Evolutionary conservation across 2,329 filamentous ascomycete species (phyloP).

Genomic region (Coniella vitis): DNA sequence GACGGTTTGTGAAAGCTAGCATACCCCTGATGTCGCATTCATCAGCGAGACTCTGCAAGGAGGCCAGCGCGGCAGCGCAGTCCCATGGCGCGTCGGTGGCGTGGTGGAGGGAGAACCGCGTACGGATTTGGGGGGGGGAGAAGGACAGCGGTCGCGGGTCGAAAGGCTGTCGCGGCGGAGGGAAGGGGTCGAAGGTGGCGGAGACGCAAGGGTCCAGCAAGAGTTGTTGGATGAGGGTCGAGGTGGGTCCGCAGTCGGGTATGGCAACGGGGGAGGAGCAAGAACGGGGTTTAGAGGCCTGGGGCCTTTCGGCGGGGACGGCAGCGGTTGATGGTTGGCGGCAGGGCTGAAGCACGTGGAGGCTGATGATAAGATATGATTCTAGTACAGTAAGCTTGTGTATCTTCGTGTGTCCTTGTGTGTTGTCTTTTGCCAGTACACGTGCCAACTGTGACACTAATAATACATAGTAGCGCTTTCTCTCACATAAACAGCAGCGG

Average conservation of each 20-base stretch:
- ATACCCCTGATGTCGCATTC: constrained; percentile 25
- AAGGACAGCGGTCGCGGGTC: constrained; percentile 23
- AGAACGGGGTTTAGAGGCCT: constrained; percentile 12
- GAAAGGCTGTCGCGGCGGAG: constrained; percentile 38
- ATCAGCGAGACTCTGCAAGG: constrained; percentile 44
- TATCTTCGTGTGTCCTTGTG: neutral
- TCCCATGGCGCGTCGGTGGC: constrained; percentile 10
- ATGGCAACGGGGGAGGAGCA: constrained; percentile 8
- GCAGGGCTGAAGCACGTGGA: constrained; percentile 11
- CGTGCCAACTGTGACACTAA: no score
- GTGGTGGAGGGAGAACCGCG: constrained; percentile 1
- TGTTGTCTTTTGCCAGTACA: neutral
- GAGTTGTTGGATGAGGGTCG: constrained; percentile 22
- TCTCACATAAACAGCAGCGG: no score
- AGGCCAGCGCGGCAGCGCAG: constrained; percentile 33
- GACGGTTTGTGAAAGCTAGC: neutral
- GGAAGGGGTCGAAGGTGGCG: constrained; percentile 50
- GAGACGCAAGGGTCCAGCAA: constrained; percentile 43
- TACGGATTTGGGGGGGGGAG: neutral
- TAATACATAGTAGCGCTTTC: no score
- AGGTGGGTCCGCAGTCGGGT: constrained; percentile 14
- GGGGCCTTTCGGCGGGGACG: constrained; percentile 7
- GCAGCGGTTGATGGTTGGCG: constrained; percentile 2
- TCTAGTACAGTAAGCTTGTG: constrained; percentile 15
- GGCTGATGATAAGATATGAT: constrained; percentile 11